Conservation (phyloP, 2,329 filamentous ascomycete species). For the Emmonsiellopsis sp. region DNA sequence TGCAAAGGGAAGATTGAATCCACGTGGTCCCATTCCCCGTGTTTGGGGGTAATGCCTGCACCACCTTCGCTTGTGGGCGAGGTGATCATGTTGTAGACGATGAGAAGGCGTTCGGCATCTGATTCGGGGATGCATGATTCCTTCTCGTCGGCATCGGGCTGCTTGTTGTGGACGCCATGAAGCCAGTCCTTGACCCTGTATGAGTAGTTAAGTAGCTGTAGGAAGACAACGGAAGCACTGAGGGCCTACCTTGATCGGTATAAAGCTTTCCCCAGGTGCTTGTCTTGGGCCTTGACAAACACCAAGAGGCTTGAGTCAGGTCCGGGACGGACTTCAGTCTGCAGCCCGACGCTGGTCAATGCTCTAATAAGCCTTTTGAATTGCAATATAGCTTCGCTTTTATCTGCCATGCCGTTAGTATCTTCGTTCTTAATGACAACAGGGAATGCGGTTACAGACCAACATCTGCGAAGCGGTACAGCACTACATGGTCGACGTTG, state of each 20-base stretch:
- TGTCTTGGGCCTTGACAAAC: slow-evolving; percentile 71
- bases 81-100: slow-evolving; percentile 78
- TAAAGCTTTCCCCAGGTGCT: slow-evolving; percentile 68
- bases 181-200: slow-evolving; percentile 84
- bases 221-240: not conserved
- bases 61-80: slow-evolving; percentile 65
- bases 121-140: slow-evolving; percentile 69
- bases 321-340: slow-evolving; percentile 78
- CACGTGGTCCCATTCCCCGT: slow-evolving; percentile 64
- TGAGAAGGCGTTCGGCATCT: slow-evolving; percentile 77
- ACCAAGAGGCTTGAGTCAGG: slow-evolving; percentile 67
- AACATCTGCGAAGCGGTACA: slow-evolving; percentile 62
- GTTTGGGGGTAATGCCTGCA: slow-evolving; percentile 63
- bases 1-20: slow-evolving; percentile 71
- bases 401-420: slow-evolving; percentile 42
- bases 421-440: not conserved
- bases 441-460: slow-evolving; percentile 38
- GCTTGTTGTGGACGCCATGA: slow-evolving; percentile 69
- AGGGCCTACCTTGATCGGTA: slow-evolving; percentile 61
- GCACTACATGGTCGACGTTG: slow-evolving; percentile 81
- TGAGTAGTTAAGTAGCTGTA: not conserved
- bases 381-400: slow-evolving; percentile 58
- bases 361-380: slow-evolving; percentile 71
- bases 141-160: slow-evolving; percentile 64
- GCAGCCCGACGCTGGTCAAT: slow-evolving; percentile 69